Base-by-base conservation (phyloP, 2,329 filamentous ascomycete species). In the Trichoderma lentiforme region DNA sequence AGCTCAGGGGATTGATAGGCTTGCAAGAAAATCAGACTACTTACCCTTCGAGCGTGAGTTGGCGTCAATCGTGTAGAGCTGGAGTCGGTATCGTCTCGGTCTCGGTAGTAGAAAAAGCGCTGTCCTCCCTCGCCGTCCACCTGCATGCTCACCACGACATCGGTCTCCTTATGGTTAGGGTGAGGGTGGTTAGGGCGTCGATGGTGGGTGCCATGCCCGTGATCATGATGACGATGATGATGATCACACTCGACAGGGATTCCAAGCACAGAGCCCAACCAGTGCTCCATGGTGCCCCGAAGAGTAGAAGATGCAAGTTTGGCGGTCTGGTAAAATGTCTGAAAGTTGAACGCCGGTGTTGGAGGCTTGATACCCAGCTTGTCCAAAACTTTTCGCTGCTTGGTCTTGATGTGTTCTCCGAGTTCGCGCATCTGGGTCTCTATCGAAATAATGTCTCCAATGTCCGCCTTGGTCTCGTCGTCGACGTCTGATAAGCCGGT, bases 261-360 rank as follows among this genome's bases (percentile, higher is more conserved):
- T 9, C 71, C 71, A n/a, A 72, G 56, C 36, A 72, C 57, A 2
- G 71, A 61, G 43, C 43, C 43, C 43, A 67, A n/a, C 64, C 71
- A 62, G n/a, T 72, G 56, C 32, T 68, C 58, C 64, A 72, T 56
- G 39, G 71, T 68, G n/a, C 65, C 64, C 15, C 71, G 47, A 11
- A 72, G 51, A 34, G 65, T 32, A 36, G 56, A 67, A 24, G 65
- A 66, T 24, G 64, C 71, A 34, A 62, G 32, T 21, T 63, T 61
- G 47, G 64, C 71, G 2, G 65, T 68, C 24, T 71, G 61, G 8
- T 63, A 71, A 53, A 71, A 71, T 4, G 61, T 51, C 28, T 65
- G 69, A 21, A 71, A 12, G 32, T 60, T 39, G 11, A 36, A 28
- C 9, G 53, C 34, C 30, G 61, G 15, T 3, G 36, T 18, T 0